Conservation (phyloP, 306 rosid species). For the Rosa rugosa region DNA sequence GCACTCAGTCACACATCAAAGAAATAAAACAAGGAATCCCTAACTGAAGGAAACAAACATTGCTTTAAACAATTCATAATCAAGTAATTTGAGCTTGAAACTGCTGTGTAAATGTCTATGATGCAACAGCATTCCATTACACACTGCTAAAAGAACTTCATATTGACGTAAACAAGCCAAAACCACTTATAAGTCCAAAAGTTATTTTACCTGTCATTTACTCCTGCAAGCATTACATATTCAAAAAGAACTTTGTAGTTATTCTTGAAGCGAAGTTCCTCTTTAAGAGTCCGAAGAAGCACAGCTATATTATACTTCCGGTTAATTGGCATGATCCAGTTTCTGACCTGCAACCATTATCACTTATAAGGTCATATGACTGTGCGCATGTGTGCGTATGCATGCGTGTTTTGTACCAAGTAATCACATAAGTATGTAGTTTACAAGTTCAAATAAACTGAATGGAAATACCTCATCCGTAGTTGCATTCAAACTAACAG, state of each 20-base stretch:
- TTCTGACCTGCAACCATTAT: constrained; percentile 66
- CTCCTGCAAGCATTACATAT: constrained; percentile 93
- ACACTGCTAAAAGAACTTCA: constrained; percentile 3
- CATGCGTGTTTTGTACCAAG: neutral
- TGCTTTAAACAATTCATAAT: neutral
- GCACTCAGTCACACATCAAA: neutral
- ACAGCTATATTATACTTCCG: constrained; percentile 69
- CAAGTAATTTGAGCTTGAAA: neutral
- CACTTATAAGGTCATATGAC: constrained; percentile 22
- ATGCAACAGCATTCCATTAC: neutral
- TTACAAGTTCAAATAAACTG: constrained; percentile 19
- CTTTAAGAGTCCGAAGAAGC: constrained; percentile 75
- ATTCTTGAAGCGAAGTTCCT: constrained; percentile 63
- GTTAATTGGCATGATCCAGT: constrained; percentile 97
- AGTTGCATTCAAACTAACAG: constrained; percentile 97
- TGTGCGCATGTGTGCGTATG: neutral
- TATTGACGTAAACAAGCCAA: constrained; percentile 23
- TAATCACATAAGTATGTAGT: neutral
- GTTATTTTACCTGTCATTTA: constrained; percentile 68
- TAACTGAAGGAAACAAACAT: neutral
- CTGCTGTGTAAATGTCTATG: neutral
- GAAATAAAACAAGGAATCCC: neutral
- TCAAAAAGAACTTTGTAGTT: constrained; percentile 80
- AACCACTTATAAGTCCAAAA: constrained; percentile 15
- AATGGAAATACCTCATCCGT: constrained; percentile 70